Conservation (phyloP, 805 yeast genomes). For the Candida verbasci region DNA sequence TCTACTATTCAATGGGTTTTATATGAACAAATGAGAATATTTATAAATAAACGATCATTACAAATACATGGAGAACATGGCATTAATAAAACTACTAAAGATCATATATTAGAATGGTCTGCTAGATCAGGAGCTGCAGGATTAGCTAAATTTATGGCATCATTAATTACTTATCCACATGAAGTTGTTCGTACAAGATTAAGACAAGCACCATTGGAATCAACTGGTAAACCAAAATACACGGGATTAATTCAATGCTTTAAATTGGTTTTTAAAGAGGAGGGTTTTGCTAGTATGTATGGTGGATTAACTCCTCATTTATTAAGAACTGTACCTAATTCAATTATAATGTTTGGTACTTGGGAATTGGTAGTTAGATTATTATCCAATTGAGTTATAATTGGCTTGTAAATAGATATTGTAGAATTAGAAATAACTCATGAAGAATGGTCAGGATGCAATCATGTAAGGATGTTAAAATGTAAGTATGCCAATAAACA, state of each 20-base stretch:
- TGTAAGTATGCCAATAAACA: too few species aligned
- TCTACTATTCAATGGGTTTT: constrained; percentile 94
- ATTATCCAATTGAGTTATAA: constrained; percentile 13
- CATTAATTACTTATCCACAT: constrained; percentile 91
- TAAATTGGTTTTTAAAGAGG: constrained; percentile 79
- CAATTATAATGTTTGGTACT: constrained; percentile 98
- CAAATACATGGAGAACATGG: constrained; percentile 26
- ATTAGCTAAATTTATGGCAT: constrained; percentile 89
- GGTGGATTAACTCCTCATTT: constrained; percentile 98
- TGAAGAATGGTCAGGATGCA: too few species aligned
- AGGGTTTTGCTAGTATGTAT: constrained; percentile 89
- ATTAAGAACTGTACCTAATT: constrained; percentile 94
- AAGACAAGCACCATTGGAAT: constrained; percentile 82
- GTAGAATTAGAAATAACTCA: constrained; percentile 1
- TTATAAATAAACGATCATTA: constrained; percentile 52
- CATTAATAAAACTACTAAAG: constrained; percentile 43
- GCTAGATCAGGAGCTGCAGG: constrained; percentile 98
- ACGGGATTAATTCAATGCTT: constrained; percentile 88
- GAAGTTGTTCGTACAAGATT: constrained; percentile 94
- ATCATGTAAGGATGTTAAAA: too few species aligned
- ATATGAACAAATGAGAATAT: constrained; percentile 86
- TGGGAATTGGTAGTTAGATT: constrained; percentile 72
- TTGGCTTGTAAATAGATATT: not conserved
- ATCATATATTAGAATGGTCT: constrained; percentile 79
- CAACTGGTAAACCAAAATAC: constrained; percentile 78